Base-by-base conservation (phyloP, 352 stramenopile genomes). In the Phytophthora lateralis region DNA sequence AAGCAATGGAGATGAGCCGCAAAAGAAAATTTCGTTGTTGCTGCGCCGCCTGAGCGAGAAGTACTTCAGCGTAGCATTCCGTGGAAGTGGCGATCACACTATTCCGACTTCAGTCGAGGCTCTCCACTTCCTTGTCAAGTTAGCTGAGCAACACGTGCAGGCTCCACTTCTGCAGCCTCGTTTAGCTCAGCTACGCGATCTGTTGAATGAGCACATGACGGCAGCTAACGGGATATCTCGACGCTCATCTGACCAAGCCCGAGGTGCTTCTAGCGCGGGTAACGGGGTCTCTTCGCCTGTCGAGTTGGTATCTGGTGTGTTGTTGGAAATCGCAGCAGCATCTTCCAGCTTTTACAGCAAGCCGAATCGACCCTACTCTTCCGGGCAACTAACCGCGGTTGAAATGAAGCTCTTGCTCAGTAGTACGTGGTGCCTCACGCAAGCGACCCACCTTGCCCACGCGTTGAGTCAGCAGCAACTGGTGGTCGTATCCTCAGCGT, bases 51-150 rank as follows among this genome's bases (percentile, higher is more conserved):
- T 79, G 2, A 83, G 78, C 9, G 80, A 90, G 32, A 90, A 90
- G 43, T 83, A 90, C 50, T 90, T 90, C 39, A 90, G 80, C 26
- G 80, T 85, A 3, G 66, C 78, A 14, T 55, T 83, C 2, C 66
- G 68, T 1, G 62, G 41, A 6, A 58, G 20, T 32, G 44, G 68
- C 4, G 78, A 83, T 4, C 35, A 35, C 0, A 41, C 38, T 10
- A 37, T 71, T 5, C 41, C 68, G 0, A 45, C 76, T 0, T 66
- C 69, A 17, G 55, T 76, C 1, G 70, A 85, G 24, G 51, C 73
- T 0, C 70, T 86, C 17, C 76, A 86, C 26, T 82, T 82, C 3
- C 63, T 76, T 9, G 63, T 85, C 5, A 54, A 65, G n/a, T 44
- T 85, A 20, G 62, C 60, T 0, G 53, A 61, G 0, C 54, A 55